Evolutionary conservation across 169 alveolate species (phyloP).

Genomic region (Miamiensis avidus): DNA sequence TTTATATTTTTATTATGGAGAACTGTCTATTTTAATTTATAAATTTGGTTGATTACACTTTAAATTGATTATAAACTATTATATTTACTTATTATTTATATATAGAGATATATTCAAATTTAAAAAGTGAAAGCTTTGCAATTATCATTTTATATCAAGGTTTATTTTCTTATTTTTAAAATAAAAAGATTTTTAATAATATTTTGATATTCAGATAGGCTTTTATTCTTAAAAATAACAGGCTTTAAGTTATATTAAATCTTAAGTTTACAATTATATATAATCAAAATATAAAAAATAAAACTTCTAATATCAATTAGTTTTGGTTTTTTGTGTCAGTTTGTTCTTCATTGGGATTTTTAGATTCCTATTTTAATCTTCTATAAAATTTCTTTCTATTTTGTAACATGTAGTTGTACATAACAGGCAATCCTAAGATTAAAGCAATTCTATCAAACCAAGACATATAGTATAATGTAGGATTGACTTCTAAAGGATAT

Average conservation of each 20-base stretch:
- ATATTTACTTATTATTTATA: not conserved
- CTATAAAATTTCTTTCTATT: not conserved
- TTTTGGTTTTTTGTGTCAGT: not conserved
- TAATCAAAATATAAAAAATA: too few species aligned
- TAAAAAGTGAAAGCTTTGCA: too few species aligned
- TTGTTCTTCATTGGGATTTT: not conserved
- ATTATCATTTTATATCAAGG: too few species aligned
- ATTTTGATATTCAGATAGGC: too few species aligned
- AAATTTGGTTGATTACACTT: conserved; percentile 45
- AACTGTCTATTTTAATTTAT: conserved; percentile 82
- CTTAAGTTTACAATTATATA: not conserved
- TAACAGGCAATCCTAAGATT: not conserved
- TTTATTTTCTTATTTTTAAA: too few species aligned
- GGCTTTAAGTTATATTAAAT: not conserved
- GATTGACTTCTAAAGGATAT: not conserved
- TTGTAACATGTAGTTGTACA: not conserved
- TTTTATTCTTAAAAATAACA: too few species aligned
- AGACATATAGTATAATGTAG: not conserved
- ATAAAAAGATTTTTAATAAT: too few species aligned
- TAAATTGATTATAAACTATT: not conserved
- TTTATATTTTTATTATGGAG: conserved; percentile 89
- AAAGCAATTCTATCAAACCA: not conserved
- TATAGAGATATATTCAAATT: not conserved
- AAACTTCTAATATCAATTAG: not conserved
- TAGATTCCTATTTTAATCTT: too few species aligned